phyloP scores from a whole-genome alignment of 139 green algal genomes.

The Tetraselmis chui region DNA sequence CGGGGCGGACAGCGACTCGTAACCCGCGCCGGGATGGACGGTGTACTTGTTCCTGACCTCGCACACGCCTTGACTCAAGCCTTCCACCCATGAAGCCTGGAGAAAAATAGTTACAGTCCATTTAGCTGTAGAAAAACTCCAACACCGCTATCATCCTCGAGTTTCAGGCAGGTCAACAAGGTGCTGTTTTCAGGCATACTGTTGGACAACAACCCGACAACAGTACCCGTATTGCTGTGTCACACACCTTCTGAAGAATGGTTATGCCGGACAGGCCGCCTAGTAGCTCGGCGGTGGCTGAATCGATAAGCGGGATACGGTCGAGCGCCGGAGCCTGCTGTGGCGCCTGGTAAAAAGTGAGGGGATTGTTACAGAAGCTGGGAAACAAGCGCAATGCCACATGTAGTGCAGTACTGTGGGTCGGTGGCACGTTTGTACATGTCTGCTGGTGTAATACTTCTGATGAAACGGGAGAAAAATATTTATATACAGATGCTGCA shows the following conservation, averaged over 20 bases:
- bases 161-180: too few species aligned
- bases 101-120: not conserved
- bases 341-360: not conserved
- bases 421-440: not conserved
- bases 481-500: too few species aligned
- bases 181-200: too few species aligned
- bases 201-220: too few species aligned
- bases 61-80: not conserved
- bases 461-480: too few species aligned
- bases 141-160: too few species aligned
- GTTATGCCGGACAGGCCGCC: not conserved
- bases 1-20: not conserved
- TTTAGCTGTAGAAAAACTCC: too few species aligned
- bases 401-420: too few species aligned
- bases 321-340: not conserved
- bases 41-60: not conserved
- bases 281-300: not conserved
- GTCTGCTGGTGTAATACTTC: not conserved
- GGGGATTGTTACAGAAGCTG: not conserved
- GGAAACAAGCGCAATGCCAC: too few species aligned
- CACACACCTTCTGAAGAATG: not conserved
- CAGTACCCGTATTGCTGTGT: too few species aligned
- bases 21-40: not conserved
- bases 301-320: not conserved
- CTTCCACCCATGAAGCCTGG: not conserved